A percentile compares a stretch with the other conserved stretches of the same genome.
Conservation (phyloP, 1,284 basidiomycete genomes). For the Heterobasidion annosum region DNA sequence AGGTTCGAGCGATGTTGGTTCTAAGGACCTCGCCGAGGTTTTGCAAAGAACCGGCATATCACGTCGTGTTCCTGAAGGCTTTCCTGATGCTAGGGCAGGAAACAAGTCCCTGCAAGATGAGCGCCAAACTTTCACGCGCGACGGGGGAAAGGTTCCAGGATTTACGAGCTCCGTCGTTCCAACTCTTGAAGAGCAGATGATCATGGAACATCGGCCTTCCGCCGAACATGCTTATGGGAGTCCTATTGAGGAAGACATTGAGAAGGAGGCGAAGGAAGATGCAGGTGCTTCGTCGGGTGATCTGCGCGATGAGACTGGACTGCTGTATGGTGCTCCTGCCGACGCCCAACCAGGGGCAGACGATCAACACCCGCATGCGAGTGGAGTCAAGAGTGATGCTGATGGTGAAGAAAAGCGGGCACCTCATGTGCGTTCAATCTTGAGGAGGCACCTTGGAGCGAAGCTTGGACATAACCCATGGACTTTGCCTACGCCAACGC, state of each 20-base stretch:
- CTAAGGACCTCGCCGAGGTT: constrained; percentile 25
- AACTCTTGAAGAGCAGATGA: constrained; percentile 62
- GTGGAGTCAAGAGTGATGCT: constrained; percentile 33
- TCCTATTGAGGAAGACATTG: constrained; percentile 23
- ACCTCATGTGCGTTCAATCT: constrained; percentile 35
- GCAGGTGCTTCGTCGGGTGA: constrained; percentile 21
- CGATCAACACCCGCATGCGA: constrained; percentile 35
- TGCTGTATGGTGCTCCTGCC: constrained; percentile 44
- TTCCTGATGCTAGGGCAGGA: constrained; percentile 26
- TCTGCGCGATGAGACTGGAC: constrained; percentile 28
- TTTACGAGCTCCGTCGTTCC: constrained; percentile 64
- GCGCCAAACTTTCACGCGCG: constrained; percentile 42
- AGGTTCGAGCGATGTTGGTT: constrained; percentile 29
- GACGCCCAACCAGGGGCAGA: constrained; percentile 38
- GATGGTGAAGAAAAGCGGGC: constrained; percentile 44
- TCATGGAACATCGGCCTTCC: constrained; percentile 31
- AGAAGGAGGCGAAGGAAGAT: constrained; percentile 9
- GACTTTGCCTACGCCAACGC: constrained; percentile 58
- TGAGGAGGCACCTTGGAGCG: constrained; percentile 47
- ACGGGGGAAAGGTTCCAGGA: constrained; percentile 43
- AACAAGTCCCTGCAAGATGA: constrained; percentile 39
- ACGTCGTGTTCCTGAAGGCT: constrained; percentile 13
- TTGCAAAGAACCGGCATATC: constrained; percentile 34
- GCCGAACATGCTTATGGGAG: constrained; percentile 24
- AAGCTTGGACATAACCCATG: constrained; percentile 48